Base-by-base conservation (phyloP, 768 basidiomycete genomes). In the Leccinellum rugosiceps region DNA sequence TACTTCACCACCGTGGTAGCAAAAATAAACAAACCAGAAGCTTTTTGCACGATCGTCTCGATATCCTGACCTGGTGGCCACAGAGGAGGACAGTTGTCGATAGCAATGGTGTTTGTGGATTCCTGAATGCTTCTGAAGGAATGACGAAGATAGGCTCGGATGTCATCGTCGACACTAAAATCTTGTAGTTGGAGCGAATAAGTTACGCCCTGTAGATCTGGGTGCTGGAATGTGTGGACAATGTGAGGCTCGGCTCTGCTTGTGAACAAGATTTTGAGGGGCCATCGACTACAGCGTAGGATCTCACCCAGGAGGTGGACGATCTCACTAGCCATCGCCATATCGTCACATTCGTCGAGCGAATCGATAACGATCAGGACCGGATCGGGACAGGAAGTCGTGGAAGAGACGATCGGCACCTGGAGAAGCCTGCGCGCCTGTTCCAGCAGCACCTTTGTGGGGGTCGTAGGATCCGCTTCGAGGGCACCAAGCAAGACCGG, bases 1-100 rank as follows among this genome's bases (percentile, higher is more conserved):
- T 66, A 69, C 43, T 65, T 67, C 44, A 72, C 55, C 31, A 72
- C 64, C 2, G 70, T 70, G 9, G 66, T 61, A 25, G 70, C 59
- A 50, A 68, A 69, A 14, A 70, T 66, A 28, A 72, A 72, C 30
- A 71, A 61, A 2, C 70, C 65, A 7, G 62, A 60, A 3, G 69
- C 57, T 15, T 60, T 62, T 17, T 60, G 38, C 10, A 70, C 62
- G 3, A 61, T 51, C 28, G 17, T 35, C n/a, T 64, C 61, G 23
- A 70, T 45, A 15, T 64, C 69, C 13, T 63, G 57, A 2, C 60
- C 61, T 8, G 66, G 54, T 3, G 69, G 66, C 70, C 70, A 70
- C 2, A 55, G 59, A 3, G 32, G 15, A 38, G 52, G 25, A 14
- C 9, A 26, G 6, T 10, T 38, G 17, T 32, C 43, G 8, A 51